Conservation (phyloP, 2,329 filamentous ascomycete species). For the Hymenoscyphus repandus region DNA sequence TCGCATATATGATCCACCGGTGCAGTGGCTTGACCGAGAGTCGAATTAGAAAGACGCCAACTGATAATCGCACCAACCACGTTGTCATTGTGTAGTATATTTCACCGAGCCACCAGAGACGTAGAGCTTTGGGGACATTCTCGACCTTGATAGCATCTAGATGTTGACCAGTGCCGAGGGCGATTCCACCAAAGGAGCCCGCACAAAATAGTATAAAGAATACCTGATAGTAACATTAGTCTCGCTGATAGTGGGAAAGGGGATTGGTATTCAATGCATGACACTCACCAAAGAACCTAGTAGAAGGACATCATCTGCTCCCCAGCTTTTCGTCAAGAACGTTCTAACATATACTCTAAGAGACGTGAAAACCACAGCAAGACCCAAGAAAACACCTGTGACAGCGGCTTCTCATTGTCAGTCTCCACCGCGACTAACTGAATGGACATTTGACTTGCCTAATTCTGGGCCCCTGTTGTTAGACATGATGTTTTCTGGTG, state of each 20-base stretch:
- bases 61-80: conserved; percentile 37
- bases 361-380: conserved; percentile 21
- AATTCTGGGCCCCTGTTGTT: conserved; percentile 16
- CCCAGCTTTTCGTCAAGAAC: conserved; percentile 22
- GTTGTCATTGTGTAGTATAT: conserved; percentile 46
- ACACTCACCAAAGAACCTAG: conserved; percentile 17
- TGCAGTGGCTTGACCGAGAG: conserved; percentile 43
- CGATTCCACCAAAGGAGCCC: conserved; percentile 13
- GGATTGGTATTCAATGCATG: no score
- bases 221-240: conserved; percentile 8
- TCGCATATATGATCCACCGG: conserved; percentile 38
- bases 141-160: conserved; percentile 8
- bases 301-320: conserved; percentile 23
- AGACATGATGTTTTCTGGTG: no score
- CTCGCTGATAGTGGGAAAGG: neutral
- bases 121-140: conserved; percentile 17
- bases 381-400: conserved; percentile 17
- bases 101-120: conserved; percentile 49
- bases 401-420: conserved; percentile 12
- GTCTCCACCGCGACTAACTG: neutral
- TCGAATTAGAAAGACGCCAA: conserved; percentile 49
- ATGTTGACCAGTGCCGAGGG: conserved; percentile 21
- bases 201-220: conserved; percentile 18
- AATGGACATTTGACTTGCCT: conserved; percentile 6
- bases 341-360: conserved; percentile 22